Evolutionary conservation across 2,329 filamentous ascomycete species (phyloP).

Genomic region (Chrysoporthe deuterocubensis): DNA sequence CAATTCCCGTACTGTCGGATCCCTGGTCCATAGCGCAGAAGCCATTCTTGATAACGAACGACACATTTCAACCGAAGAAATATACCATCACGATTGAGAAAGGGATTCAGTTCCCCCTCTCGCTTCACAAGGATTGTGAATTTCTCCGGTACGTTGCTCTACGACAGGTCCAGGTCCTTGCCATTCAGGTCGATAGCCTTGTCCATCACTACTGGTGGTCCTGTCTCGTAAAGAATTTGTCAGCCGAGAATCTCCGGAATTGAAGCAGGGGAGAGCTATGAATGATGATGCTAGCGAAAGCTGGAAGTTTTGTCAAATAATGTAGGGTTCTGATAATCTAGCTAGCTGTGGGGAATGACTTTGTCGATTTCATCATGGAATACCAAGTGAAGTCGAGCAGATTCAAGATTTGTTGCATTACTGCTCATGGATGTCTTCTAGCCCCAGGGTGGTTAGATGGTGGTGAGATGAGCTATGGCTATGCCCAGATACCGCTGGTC

Average conservation of each 20-base stretch:
- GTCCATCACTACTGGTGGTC: slow-evolving; percentile 8
- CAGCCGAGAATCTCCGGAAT: slow-evolving; percentile 27
- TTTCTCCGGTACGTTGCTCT: slow-evolving; percentile 1
- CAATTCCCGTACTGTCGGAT: not conserved
- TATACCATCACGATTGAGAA: slow-evolving; percentile 34
- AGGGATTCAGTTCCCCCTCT: slow-evolving; percentile 34
- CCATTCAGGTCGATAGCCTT: not conserved
- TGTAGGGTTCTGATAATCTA: slow-evolving; percentile 16
- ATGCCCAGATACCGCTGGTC: no score
- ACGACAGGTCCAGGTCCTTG: not conserved
- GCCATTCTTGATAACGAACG: slow-evolving; percentile 8
- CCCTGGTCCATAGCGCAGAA: slow-evolving; percentile 5
- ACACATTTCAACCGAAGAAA: slow-evolving; percentile 33
- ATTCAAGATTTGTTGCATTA: not conserved
- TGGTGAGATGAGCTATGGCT: no score
- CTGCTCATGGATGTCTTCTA: no score
- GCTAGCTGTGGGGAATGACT: not conserved
- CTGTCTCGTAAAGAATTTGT: slow-evolving; percentile 33
- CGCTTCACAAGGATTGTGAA: slow-evolving; percentile 36
- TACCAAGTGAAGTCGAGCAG: not conserved
- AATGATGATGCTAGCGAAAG: slow-evolving; percentile 23
- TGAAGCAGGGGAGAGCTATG: slow-evolving; percentile 31
- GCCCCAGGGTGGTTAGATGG: no score
- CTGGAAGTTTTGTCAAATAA: slow-evolving; percentile 16
- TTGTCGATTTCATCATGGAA: not conserved